These are phyloP conservation scores for Aspergillus amoenus DNA, from an alignment of 2,329 filamentous ascomycete genomes.

Conservation along the genomic window DNA sequence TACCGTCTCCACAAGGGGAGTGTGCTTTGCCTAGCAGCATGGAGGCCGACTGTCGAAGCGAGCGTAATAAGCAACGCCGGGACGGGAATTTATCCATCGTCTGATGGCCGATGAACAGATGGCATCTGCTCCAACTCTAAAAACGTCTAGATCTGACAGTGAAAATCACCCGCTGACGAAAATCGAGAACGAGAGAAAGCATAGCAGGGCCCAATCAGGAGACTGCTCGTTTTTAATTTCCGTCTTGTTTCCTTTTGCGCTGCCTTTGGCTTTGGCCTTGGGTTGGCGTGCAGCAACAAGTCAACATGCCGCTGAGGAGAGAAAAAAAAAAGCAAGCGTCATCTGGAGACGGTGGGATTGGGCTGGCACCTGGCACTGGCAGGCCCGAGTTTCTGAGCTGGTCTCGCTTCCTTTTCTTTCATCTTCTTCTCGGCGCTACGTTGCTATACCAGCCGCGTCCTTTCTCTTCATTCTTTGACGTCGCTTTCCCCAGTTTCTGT, in stretches of 20 bases:
- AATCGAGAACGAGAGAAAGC: constrained; percentile 1
- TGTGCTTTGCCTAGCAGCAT: background rate
- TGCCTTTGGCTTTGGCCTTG: constrained; percentile 6
- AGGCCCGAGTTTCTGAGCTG: background rate
- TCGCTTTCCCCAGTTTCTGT: background rate
- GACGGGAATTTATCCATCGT: background rate
- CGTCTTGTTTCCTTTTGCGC: constrained; percentile 2
- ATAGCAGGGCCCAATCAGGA: constrained; percentile 2
- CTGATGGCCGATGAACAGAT: background rate
- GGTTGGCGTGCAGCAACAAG: constrained; percentile 14
- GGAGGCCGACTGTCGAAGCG: background rate
- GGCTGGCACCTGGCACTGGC: background rate
- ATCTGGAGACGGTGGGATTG: constrained; percentile 8
- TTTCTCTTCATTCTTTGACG: background rate
- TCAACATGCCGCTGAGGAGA: constrained; percentile 8
- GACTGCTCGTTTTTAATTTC: constrained; percentile 2
- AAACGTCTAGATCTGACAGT: constrained; percentile 7
- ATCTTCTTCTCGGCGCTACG: background rate
- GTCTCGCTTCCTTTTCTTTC: background rate
- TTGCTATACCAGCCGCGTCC: background rate
- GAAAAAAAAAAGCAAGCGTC: constrained; percentile 16
- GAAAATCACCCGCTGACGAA: constrained; percentile 10
- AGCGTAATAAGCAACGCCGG: background rate
- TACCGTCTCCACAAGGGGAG: background rate
- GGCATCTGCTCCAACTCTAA: constrained; percentile 7